Evolutionary conservation across 2,329 filamentous ascomycete species (phyloP), one percentile per base, ranked within the genome.

Genomic region (Alternaria metachromatica): DNA sequence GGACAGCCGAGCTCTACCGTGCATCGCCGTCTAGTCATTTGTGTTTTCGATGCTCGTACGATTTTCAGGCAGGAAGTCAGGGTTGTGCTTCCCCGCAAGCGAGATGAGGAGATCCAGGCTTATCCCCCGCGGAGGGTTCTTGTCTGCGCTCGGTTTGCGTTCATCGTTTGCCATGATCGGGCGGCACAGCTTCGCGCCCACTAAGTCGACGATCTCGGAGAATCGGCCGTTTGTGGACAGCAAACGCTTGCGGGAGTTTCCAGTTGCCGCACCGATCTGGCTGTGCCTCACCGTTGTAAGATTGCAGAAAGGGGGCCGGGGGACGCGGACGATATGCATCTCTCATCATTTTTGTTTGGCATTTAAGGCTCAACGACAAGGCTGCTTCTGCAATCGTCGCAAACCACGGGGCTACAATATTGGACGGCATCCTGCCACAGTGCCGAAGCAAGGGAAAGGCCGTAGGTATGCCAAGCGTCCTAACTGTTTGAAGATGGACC

Each of bases 11-110:
- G 21, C 21, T 21, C 21, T 21, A 21, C 21, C 4, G 21, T 21
- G 21, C 21, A n/a, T n/a, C n/a, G 48, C 37, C 43, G 50, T 60
- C 49, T 21, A 26, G 50, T 50, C 43, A 60, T 50, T 63, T 60
- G 56, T 50, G 44, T 60, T 63, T 48, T 55, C 28, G 51, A 11
- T 28, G 46, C 33, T 63, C 57, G 51, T 60, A 60, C 46, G 50
- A 60, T 60, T 15, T 54, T 49, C 12, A 43, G 51, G 41, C 56
- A 53, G 58, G 61, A 60, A 63, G 45, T 20, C 57, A 53, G 61
- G 57, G 51, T 55, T 23, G 18, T 60, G 33, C 60, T 60, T 60
- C 56, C 56, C 60, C 56, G 56, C 60, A 63, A 63, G 61, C 61
- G 61, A 63, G 12, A 60, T 63, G 61, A 63, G 55, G 28, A 60